Conservation (phyloP, 2,329 filamentous ascomycete species). For the Trematosphaeria pertusa region DNA sequence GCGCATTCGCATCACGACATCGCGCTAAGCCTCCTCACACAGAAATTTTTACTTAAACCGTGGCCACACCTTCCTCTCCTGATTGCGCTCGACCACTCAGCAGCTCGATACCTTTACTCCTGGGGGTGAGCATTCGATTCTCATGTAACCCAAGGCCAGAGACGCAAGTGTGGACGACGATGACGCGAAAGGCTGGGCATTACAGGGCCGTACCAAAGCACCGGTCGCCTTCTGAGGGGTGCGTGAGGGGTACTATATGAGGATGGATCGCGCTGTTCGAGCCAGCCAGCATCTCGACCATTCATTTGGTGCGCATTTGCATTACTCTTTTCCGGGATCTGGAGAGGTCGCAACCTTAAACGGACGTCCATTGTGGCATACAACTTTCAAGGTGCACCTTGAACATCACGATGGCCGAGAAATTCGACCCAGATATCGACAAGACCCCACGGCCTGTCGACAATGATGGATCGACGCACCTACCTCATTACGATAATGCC, state of each 20-base stretch:
- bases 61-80: constrained; percentile 34
- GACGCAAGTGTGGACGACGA: constrained; percentile 31
- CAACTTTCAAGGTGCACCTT: not conserved
- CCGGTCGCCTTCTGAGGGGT: constrained; percentile 9
- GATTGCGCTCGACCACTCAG: constrained; percentile 20
- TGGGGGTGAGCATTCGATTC: constrained; percentile 8
- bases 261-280: constrained; percentile 7
- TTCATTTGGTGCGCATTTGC: constrained; percentile 19
- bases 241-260: constrained; percentile 21
- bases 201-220: constrained; percentile 10
- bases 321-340: constrained; percentile 10
- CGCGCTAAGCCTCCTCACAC: constrained; percentile 10
- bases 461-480: constrained; percentile 21
- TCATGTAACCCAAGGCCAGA: constrained; percentile 35
- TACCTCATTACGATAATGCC: constrained; percentile 27
- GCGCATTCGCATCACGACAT: constrained; percentile 23
- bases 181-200: constrained; percentile 29
- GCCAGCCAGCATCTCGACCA: constrained; percentile 8
- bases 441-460: constrained; percentile 24
- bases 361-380: constrained; percentile 7
- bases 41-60: not conserved
- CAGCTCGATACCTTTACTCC: constrained; percentile 5
- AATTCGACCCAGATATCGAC: constrained; percentile 24
- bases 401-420: constrained; percentile 31
- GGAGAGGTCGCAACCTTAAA: constrained; percentile 17